Percentiles rank a stretch among this genome's conserved stretches.
Evolutionary conservation across 371 early-diverging fungal genomes (phyloP).

Genomic region (Circinella minor): DNA sequence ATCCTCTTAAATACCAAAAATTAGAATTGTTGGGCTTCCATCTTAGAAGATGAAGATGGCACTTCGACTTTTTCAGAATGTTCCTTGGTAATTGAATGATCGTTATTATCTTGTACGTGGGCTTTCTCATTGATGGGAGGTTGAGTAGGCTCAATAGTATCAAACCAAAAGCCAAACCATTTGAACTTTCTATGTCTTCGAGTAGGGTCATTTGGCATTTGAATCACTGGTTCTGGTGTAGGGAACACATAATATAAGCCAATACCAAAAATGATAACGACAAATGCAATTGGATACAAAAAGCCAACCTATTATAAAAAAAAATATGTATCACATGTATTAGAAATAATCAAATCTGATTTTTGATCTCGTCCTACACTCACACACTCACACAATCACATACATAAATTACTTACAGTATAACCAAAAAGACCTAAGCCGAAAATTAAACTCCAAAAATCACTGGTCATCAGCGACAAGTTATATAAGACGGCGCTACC

Average conservation of each 20-base stretch:
- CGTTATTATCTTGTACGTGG: no score
- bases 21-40: no score
- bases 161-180: conserved; percentile 21
- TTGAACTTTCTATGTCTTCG: conserved; percentile 1
- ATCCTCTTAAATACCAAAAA: no score
- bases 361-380: background rate
- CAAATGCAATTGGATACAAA: conserved; percentile 71
- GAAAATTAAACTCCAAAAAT: conserved; percentile 77
- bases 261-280: conserved; percentile 64
- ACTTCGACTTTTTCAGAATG: no score
- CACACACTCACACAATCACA: no score
- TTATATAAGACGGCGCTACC: conserved; percentile 80
- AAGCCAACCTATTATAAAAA: conserved; percentile 41
- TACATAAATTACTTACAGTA: conserved; percentile 31
- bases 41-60: no score
- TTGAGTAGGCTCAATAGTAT: conserved; percentile 8
- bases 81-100: no score
- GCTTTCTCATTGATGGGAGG: no score
- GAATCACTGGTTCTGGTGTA: conserved; percentile 41
- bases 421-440: conserved; percentile 69
- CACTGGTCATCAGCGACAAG: conserved; percentile 75
- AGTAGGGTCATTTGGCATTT: conserved; percentile 25
- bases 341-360: conserved; percentile 1
- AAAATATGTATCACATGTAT: background rate
- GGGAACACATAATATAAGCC: conserved; percentile 67